Percentiles rank a stretch among this genome's conserved stretches.
Conservation (phyloP, 208 protist species). For the Crithidia expoeki region DNA sequence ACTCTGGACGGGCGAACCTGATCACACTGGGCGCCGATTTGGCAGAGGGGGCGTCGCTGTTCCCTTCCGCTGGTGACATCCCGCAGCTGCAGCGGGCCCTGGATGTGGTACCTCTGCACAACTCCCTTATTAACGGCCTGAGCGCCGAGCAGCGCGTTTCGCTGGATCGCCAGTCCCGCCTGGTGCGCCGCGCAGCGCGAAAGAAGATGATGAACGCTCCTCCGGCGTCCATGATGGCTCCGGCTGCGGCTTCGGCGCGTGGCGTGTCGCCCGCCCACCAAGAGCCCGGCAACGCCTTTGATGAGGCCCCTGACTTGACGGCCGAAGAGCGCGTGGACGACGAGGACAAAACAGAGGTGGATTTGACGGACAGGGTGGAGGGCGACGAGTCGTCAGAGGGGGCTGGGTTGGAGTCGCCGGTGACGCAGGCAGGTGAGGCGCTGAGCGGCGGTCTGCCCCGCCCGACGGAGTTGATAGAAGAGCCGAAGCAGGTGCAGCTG, state of each 20-base stretch:
- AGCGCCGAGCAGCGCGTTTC: constrained; percentile 48
- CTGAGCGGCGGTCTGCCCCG: constrained; percentile 13
- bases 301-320: constrained; percentile 26
- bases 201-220: constrained; percentile 12
- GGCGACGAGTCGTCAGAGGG: constrained; percentile 5
- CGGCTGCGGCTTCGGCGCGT: constrained; percentile 12
- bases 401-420: constrained; percentile 11
- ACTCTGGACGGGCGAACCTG: constrained; percentile 10
- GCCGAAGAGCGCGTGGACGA: constrained; percentile 19
- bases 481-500: constrained; percentile 64
- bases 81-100: constrained; percentile 39
- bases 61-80: constrained; percentile 11
- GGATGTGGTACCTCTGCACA: constrained; percentile 48
- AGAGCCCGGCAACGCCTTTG: constrained; percentile 21
- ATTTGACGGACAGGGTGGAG: constrained; percentile 24
- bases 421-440: constrained; percentile 15
- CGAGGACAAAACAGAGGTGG: constrained; percentile 17
- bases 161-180: constrained; percentile 22
- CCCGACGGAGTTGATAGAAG: constrained; percentile 19
- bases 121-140: constrained; percentile 57
- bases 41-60: background rate
- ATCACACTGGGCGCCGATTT: constrained; percentile 13
- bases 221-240: constrained; percentile 2
- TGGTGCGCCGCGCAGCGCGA: constrained; percentile 10
- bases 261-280: background rate